Evolutionary conservation across 2,329 filamentous ascomycete species (phyloP).

Genomic region (Beauveria medogensis): DNA sequence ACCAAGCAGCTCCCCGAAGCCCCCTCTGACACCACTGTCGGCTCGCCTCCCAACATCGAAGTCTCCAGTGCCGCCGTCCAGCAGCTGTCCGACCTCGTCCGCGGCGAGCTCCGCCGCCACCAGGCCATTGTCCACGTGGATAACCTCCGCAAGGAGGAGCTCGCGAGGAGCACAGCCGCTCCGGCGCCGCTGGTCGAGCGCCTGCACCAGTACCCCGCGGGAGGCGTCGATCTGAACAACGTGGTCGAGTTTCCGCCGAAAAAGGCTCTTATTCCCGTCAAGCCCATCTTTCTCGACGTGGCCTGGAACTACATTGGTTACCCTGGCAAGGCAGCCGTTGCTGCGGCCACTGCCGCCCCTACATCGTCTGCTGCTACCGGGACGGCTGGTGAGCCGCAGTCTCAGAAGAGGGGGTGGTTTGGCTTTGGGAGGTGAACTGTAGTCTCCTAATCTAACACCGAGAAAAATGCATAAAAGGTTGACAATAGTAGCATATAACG

Average conservation of each 20-base stretch:
- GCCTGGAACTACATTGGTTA: slow-evolving; percentile 98
- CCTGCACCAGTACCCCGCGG: slow-evolving; percentile 65
- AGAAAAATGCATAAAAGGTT: neutral
- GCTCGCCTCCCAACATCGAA: slow-evolving; percentile 56
- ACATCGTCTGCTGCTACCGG: slow-evolving; percentile 13
- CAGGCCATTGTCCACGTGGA: slow-evolving; percentile 81
- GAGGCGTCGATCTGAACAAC: slow-evolving; percentile 65
- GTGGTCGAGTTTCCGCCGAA: slow-evolving; percentile 83
- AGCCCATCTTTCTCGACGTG: slow-evolving; percentile 91
- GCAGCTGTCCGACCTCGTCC: slow-evolving; percentile 54
- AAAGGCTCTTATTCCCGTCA: slow-evolving; percentile 76
- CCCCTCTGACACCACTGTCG: slow-evolving; percentile 18
- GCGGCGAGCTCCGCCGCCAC: slow-evolving; percentile 67
- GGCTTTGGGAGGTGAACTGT: slow-evolving; percentile 53
- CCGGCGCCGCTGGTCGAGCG: slow-evolving; percentile 60
- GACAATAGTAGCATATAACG: neutral
- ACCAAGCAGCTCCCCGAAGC: slow-evolving; percentile 34
- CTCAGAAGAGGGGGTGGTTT: slow-evolving; percentile 68
- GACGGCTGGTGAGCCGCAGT: slow-evolving; percentile 28
- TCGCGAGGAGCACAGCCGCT: slow-evolving; percentile 26
- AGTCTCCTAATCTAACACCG: too few species aligned
- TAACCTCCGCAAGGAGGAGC: slow-evolving; percentile 47
- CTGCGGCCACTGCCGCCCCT: slow-evolving; percentile 14
- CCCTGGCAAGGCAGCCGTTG: slow-evolving; percentile 49
- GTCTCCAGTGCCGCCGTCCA: slow-evolving; percentile 52